Conservation (phyloP, 768 basidiomycete genomes). For the Myochromella boudieri region DNA sequence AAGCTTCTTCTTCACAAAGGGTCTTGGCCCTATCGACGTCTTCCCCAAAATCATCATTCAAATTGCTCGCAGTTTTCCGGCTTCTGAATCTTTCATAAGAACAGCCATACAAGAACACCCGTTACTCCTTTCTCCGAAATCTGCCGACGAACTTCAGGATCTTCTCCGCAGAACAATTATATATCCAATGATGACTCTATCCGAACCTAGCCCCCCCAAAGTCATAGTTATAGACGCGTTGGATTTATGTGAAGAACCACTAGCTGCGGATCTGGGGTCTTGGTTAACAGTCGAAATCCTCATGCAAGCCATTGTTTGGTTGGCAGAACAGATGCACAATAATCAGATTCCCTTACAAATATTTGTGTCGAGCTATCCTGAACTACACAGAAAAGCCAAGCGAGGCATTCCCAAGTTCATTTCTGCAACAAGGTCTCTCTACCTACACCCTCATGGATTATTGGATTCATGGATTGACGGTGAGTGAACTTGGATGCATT, state of each 20-base stretch:
- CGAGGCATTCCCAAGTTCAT: slow-evolving; percentile 13
- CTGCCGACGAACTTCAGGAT: slow-evolving; percentile 15
- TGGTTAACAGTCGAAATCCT: slow-evolving; percentile 17
- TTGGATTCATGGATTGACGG: slow-evolving; percentile 16
- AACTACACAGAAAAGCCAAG: slow-evolving; percentile 15
- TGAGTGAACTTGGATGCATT: slow-evolving; percentile 1
- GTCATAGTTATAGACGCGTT: slow-evolving; percentile 16
- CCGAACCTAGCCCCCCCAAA: slow-evolving; percentile 12
- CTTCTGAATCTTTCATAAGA: slow-evolving; percentile 11
- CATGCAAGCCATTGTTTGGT: slow-evolving; percentile 16
- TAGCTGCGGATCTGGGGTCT: slow-evolving; percentile 1
- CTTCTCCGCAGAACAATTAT: slow-evolving; percentile 15
- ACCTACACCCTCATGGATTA: slow-evolving; percentile 12
- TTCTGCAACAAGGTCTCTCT: slow-evolving; percentile 11
- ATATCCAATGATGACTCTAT: slow-evolving; percentile 13
- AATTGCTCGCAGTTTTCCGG: slow-evolving; percentile 13
- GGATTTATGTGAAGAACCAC: slow-evolving; percentile 10
- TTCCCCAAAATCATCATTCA: slow-evolving; percentile 14
- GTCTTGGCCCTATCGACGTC: slow-evolving; percentile 4
- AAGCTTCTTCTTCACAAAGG: slow-evolving; percentile 14
- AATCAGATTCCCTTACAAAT: slow-evolving; percentile 15
- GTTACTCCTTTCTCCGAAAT: slow-evolving; percentile 9
- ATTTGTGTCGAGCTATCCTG: slow-evolving; percentile 13
- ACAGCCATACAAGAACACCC: slow-evolving; percentile 14
- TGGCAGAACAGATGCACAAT: slow-evolving; percentile 16